Evolutionary conservation across 2,329 filamentous ascomycete species (phyloP).

Genomic region (Nemania sp.): DNA sequence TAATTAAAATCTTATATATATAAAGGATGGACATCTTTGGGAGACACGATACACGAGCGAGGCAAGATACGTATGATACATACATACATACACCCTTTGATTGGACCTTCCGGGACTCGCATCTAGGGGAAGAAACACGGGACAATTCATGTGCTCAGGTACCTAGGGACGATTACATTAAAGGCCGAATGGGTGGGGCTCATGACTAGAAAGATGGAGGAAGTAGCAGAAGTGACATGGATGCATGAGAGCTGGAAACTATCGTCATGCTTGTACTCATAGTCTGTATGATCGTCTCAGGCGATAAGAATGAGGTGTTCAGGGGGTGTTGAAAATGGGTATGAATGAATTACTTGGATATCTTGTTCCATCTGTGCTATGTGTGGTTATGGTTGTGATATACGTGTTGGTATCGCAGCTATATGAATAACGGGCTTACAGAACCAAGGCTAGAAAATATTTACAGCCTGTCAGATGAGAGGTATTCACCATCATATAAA

Average conservation of each 20-base stretch:
- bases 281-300: slow-evolving; percentile 47
- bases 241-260: slow-evolving; percentile 38
- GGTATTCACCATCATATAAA: not conserved
- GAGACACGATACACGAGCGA: not conserved
- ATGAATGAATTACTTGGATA: slow-evolving; percentile 40
- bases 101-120: slow-evolving; percentile 7
- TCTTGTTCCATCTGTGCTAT: slow-evolving; percentile 13
- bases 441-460: not conserved
- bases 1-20: slow-evolving; percentile 23
- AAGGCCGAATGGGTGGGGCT: not conserved
- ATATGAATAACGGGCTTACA: not conserved
- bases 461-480: not conserved
- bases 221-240: slow-evolving; percentile 35
- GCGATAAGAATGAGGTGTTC: slow-evolving; percentile 41
- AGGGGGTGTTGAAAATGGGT: slow-evolving; percentile 37
- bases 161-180: slow-evolving; percentile 12
- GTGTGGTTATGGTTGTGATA: slow-evolving; percentile 2
- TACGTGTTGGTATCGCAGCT: not conserved
- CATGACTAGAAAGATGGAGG: slow-evolving; percentile 15
- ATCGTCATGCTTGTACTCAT: slow-evolving; percentile 49
- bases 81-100: too few species aligned
- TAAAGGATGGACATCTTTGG: not conserved
- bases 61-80: slow-evolving; percentile 1
- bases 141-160: not conserved
- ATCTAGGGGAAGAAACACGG: not conserved